These are phyloP conservation scores for Areca catechu DNA, from an alignment of 176 grass and related monocot genomes.

Conservation along the genomic window DNA sequence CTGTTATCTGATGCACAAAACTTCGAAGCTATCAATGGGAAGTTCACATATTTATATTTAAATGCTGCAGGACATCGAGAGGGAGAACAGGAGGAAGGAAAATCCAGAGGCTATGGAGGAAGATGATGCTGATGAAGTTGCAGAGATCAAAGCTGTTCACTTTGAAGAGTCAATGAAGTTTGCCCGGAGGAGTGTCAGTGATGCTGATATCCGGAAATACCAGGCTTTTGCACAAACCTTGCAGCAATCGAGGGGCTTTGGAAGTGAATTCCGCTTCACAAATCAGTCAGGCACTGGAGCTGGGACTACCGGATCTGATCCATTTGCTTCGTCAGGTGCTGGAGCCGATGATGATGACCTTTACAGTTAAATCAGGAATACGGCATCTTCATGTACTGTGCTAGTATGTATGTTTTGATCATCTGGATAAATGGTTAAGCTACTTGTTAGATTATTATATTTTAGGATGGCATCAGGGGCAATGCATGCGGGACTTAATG, in stretches of 20 bases:
- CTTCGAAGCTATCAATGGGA: too few species aligned
- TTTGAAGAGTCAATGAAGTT: constrained; percentile 65
- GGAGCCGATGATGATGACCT: constrained; percentile 46
- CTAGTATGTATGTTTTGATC: too few species aligned
- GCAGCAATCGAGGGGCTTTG: constrained; percentile 59
- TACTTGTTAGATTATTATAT: too few species aligned
- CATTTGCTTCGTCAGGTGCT: constrained; percentile 22
- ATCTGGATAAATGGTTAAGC: too few species aligned
- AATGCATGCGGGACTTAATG: too few species aligned
- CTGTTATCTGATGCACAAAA: too few species aligned
- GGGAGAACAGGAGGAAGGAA: constrained; percentile 19
- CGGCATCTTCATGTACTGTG: too few species aligned
- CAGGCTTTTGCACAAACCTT: constrained; percentile 55
- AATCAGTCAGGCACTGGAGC: constrained; percentile 11
- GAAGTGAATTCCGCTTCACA: constrained; percentile 46
- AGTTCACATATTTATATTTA: neutral
- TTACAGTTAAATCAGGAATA: constrained; percentile 26
- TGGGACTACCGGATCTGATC: constrained; percentile 5
- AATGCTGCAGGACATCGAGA: constrained; percentile 29
- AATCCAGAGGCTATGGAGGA: constrained; percentile 27
- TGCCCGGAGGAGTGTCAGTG: constrained; percentile 39
- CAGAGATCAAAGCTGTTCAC: constrained; percentile 41
- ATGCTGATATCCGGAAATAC: constrained; percentile 50
- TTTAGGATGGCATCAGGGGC: too few species aligned
- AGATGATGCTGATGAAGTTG: constrained; percentile 24